Percentiles rank a stretch among this genome's conserved stretches.
Conservation (phyloP, 2,329 filamentous ascomycete genomes). For the Monascus ruber region DNA sequence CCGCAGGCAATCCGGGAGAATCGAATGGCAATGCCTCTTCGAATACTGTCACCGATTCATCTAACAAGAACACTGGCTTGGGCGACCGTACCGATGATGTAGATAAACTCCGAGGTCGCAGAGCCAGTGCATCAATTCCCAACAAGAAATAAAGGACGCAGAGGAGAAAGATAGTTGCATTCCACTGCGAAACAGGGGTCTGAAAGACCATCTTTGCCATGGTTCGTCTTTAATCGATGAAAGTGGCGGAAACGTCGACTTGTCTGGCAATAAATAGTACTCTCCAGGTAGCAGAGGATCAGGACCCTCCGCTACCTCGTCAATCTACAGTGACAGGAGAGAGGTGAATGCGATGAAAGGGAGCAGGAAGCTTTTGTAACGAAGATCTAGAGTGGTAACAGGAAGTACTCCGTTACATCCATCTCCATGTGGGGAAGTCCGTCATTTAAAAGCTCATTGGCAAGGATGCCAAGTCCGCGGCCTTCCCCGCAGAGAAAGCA, state of each 20-base stretch:
- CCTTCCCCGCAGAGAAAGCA: too few species aligned
- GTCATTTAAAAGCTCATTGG: too few species aligned
- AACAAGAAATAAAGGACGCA: conserved; percentile 11
- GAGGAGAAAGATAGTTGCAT: conserved; percentile 5
- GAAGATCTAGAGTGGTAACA: too few species aligned
- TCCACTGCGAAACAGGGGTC: conserved; percentile 5
- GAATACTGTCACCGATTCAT: conserved; percentile 3
- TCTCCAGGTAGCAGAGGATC: neutral
- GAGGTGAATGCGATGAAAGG: too few species aligned
- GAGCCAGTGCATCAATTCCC: conserved; percentile 19
- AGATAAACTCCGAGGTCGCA: conserved; percentile 16
- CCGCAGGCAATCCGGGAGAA: conserved; percentile 10
- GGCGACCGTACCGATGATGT: conserved; percentile 5
- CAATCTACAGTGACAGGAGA: too few species aligned
- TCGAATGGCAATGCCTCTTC: conserved; percentile 2
- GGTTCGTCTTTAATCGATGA: neutral
- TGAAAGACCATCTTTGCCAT: conserved; percentile 6
- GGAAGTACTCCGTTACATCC: too few species aligned
- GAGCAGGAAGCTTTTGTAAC: too few species aligned
- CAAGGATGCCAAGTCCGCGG: too few species aligned
- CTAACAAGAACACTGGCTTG: conserved; percentile 4
- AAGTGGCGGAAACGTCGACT: conserved; percentile 1
- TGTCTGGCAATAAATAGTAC: neutral
- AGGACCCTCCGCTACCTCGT: neutral
- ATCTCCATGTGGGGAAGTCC: too few species aligned